phyloP scores from a whole-genome alignment of 1,284 basidiomycete species.

The Ceratobasidium sp. region DNA sequence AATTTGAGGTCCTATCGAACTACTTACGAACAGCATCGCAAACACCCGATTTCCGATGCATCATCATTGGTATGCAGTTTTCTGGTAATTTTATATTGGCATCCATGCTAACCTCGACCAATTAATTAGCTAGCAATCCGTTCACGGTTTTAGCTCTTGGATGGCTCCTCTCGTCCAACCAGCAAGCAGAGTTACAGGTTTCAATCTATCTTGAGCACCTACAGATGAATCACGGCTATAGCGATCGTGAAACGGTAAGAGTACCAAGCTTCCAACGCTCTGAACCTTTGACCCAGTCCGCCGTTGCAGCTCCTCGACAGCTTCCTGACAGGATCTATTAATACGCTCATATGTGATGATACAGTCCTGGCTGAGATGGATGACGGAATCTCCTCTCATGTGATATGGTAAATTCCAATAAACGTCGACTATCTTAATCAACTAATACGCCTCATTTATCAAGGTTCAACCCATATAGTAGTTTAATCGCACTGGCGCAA shows the following conservation, averaged over 20 bases:
- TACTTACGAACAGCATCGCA: constrained; percentile 3
- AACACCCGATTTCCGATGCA: constrained; percentile 3
- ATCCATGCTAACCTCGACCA: neutral
- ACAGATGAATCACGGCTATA: neutral
- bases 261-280: neutral
- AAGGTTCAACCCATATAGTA: constrained; percentile 68
- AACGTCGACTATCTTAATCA: neutral
- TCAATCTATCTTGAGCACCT: constrained; percentile 13
- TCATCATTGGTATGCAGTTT: constrained; percentile 21
- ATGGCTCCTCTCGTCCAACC: constrained; percentile 9
- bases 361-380: constrained; percentile 17
- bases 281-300: neutral
- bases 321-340: constrained; percentile 10
- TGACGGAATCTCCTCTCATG: constrained; percentile 15
- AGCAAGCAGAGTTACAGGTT: neutral
- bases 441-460: constrained; percentile 5
- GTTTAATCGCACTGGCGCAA: constrained; percentile 64
- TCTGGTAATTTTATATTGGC: neutral
- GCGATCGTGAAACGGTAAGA: neutral
- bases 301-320: neutral
- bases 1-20: constrained; percentile 10
- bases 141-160: constrained; percentile 16
- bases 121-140: constrained; percentile 10
- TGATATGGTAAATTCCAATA: constrained; percentile 9
- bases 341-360: constrained; percentile 17